Conservation (phyloP, 257 asterid species). For the Solanum virginianum region DNA sequence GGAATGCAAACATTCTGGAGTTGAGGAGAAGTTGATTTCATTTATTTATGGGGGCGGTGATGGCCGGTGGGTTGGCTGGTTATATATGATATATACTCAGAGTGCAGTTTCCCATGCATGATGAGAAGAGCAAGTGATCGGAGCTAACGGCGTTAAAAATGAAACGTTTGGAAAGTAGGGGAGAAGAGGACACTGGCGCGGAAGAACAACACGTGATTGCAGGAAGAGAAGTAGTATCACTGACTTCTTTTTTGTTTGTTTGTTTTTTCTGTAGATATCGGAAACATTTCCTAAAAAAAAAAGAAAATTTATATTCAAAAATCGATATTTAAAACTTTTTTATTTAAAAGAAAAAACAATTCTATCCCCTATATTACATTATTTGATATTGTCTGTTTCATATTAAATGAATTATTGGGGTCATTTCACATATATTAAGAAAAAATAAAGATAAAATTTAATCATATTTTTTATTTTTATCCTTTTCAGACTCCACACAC, state of each 20-base stretch:
- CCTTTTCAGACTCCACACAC: too few relatives aligned
- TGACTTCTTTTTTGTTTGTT: not conserved
- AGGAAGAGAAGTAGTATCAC: not conserved
- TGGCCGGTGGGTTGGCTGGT: not conserved
- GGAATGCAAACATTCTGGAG: not conserved
- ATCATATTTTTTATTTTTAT: too few relatives aligned
- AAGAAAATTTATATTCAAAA: too few relatives aligned
- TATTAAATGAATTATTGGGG: too few relatives aligned
- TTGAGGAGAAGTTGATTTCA: not conserved
- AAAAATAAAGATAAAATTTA: too few relatives aligned
- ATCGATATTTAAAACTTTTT: too few relatives aligned
- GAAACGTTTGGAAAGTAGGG: not conserved
- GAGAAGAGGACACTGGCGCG: not conserved
- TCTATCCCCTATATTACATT: too few relatives aligned
- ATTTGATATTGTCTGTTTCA: too few relatives aligned
- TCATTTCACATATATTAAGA: too few relatives aligned
- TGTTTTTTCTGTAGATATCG: too few relatives aligned
- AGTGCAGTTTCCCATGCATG: not conserved
- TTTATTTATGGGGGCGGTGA: not conserved
- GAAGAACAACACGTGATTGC: constrained; percentile 19
- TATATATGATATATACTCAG: not conserved
- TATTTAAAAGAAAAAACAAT: too few relatives aligned
- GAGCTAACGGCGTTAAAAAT: constrained; percentile 13
- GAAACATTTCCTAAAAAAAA: too few relatives aligned
- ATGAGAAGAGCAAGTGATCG: not conserved